These are phyloP conservation scores for Geranomyces michiganensis DNA, from an alignment of 192 early-diverging fungal genomes.

Conservation along the genomic window DNA sequence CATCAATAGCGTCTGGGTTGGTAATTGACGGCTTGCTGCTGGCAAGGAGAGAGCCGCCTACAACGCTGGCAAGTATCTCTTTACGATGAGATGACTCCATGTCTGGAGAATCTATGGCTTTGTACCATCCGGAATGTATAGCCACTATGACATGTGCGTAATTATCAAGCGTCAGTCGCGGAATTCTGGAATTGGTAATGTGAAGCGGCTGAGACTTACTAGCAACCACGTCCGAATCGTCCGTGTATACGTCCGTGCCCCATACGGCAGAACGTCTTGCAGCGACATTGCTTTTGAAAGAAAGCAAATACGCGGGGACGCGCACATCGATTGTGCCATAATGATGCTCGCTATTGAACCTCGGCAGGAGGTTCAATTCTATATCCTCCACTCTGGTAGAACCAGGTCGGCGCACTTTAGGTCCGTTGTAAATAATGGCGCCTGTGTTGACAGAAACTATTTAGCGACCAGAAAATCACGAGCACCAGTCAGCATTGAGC, in stretches of 20 bases:
- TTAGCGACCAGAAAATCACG: too few relatives aligned
- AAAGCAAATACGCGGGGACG: constrained; percentile 64
- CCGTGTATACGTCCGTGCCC: constrained; percentile 85
- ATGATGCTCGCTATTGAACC: constrained; percentile 47
- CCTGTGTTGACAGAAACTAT: constrained; percentile 21
- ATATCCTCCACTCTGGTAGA: constrained; percentile 39
- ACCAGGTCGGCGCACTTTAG: constrained; percentile 25
- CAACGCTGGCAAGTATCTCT: neutral
- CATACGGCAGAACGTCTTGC: constrained; percentile 69
- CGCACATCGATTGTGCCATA: constrained; percentile 68
- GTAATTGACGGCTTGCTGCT: neutral
- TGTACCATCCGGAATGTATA: constrained; percentile 65
- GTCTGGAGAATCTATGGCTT: constrained; percentile 46
- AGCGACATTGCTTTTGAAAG: constrained; percentile 61
- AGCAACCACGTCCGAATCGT: constrained; percentile 83
- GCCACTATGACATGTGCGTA: constrained; percentile 46
- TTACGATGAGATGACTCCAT: neutral
- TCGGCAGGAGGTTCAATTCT: constrained; percentile 51
- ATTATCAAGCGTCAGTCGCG: neutral
- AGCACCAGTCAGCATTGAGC: neutral
- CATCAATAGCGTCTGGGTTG: neutral
- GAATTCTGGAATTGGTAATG: neutral
- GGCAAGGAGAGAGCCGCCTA: neutral
- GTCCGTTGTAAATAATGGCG: constrained; percentile 44
- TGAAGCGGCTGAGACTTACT: constrained; percentile 49